Percentiles rank a stretch among this genome's conserved stretches.
These are phyloP conservation scores for Moesziomyces aphidis DNA, from an alignment of 1,284 basidiomycete genomes.

Conservation along the genomic window DNA sequence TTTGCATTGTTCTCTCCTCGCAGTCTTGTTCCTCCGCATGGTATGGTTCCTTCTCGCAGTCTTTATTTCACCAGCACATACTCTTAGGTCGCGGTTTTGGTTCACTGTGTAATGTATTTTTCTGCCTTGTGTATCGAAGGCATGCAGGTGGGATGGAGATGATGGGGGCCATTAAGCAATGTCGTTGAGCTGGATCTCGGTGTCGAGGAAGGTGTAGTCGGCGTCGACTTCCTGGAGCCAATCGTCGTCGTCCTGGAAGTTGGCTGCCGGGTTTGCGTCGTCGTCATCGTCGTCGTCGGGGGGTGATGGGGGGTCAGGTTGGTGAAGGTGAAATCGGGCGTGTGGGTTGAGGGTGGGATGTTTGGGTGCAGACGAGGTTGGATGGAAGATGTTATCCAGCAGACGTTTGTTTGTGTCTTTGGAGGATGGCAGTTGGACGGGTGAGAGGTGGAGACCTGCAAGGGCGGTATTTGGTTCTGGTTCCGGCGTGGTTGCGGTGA, in stretches of 20 bases:
- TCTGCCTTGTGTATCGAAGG: conserved; percentile 1
- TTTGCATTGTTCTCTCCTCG: background rate
- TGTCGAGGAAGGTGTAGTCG: conserved; percentile 42
- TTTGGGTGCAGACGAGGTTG: background rate
- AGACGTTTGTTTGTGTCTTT: conserved; percentile 3
- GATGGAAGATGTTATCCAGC: conserved; percentile 24
- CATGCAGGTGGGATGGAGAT: background rate
- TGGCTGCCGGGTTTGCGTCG: background rate
- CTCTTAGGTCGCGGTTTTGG: background rate
- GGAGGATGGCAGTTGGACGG: conserved; percentile 11
- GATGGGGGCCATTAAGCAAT: conserved; percentile 7
- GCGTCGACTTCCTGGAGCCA: conserved; percentile 42
- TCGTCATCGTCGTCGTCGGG: conserved; percentile 4
- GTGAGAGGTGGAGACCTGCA: conserved; percentile 30
- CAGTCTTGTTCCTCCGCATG: background rate
- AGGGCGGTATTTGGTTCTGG: conserved; percentile 5
- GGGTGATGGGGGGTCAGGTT: background rate
- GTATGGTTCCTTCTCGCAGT: too few relatives aligned
- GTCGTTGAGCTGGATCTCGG: conserved; percentile 39
- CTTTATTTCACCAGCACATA: too few relatives aligned
- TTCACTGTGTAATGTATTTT: background rate
- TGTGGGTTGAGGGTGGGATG: conserved; percentile 10
- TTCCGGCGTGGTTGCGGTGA: background rate
- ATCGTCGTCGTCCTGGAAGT: conserved; percentile 33
- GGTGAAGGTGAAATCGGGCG: conserved; percentile 23